Evolutionary conservation across 805 yeast genomes (phyloP), one percentile per base, ranked within the genome.

Genomic region (Metschnikowia santaceciliae): DNA sequence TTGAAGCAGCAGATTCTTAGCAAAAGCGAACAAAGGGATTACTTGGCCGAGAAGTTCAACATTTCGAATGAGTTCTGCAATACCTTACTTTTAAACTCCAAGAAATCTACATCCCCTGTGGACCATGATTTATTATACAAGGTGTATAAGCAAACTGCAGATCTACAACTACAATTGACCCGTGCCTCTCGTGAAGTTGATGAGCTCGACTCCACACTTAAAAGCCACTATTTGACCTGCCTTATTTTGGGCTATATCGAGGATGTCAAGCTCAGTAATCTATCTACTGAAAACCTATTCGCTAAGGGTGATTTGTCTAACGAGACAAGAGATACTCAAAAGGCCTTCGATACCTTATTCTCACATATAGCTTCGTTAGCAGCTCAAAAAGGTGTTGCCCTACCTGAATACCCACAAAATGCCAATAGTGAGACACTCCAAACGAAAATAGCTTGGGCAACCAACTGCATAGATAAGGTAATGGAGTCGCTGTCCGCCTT

Each of bases 211-310:
- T 43, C 58, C 11, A 58, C 57, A 42, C 58, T 77, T 46, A 67
- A 64, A 48, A 69, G 70, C 54, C 82, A 78, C 56, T 72, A 76
- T 50, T 56, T 75, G 46, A 68, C 78, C 0, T 72, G 78, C 32
- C 67, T 76, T 42, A 73, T 74, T 14, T 62, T 77, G 54, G 81
- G 82, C 2, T 76, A 77, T 57, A 68, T 77, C 15, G 79, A 77
- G 53, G 77, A 72, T 58, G 67, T 74, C 13, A 66, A 63, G 52
- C 51, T 69, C 13, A 52, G 55, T 14, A 43, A 40, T 38, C 26
- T 42, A 32, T 37, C 53, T 14, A 36, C 47, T 23, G 44, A 38
- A 8, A 56, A 8, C 56, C 58, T 32, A 30, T 32, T 32, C 23
- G 48, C 33, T 33, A 26, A 43, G 39, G 38, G 17, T 32, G 42